phyloP scores from a whole-genome alignment of 1,139 yeast species.

The Ogataea hybrid region DNA sequence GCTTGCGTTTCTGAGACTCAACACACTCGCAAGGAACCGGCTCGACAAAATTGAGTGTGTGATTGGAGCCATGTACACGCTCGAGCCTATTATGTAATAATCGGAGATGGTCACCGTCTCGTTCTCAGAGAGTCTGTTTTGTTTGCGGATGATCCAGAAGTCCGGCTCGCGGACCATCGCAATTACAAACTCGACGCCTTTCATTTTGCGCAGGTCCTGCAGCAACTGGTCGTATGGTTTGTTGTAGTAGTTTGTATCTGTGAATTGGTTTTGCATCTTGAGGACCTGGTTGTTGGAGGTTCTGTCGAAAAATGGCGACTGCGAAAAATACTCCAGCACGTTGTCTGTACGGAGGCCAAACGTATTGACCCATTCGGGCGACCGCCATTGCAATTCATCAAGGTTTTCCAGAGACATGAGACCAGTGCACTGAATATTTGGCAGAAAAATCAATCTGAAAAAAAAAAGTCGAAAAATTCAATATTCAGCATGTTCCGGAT shows the following conservation, averaged over 20 bases:
- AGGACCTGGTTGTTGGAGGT: constrained; percentile 92
- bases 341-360: constrained; percentile 84
- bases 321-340: constrained; percentile 88
- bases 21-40: constrained; percentile 42
- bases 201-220: constrained; percentile 66
- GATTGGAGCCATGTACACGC: constrained; percentile 86
- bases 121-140: constrained; percentile 54
- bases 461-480: constrained; percentile 2
- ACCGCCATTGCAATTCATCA: constrained; percentile 95
- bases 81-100: constrained; percentile 87
- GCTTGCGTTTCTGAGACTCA: constrained; percentile 33
- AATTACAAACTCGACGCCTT: constrained; percentile 81
- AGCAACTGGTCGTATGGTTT: constrained; percentile 22
- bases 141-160: constrained; percentile 87
- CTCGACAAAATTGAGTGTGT: constrained; percentile 55
- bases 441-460: constrained; percentile 1
- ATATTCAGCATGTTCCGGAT: constrained; percentile 4
- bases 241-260: constrained; percentile 49
- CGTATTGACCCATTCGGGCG: constrained; percentile 95
- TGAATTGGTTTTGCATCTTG: constrained; percentile 93
- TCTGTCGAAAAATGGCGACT: constrained; percentile 93
- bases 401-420: constrained; percentile 30
- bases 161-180: constrained; percentile 82
- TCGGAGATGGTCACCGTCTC: constrained; percentile 60
- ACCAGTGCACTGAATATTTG: constrained; percentile 2